Base-by-base conservation (phyloP, 2,329 filamentous ascomycete species). In the Colletotrichum spinosum region DNA sequence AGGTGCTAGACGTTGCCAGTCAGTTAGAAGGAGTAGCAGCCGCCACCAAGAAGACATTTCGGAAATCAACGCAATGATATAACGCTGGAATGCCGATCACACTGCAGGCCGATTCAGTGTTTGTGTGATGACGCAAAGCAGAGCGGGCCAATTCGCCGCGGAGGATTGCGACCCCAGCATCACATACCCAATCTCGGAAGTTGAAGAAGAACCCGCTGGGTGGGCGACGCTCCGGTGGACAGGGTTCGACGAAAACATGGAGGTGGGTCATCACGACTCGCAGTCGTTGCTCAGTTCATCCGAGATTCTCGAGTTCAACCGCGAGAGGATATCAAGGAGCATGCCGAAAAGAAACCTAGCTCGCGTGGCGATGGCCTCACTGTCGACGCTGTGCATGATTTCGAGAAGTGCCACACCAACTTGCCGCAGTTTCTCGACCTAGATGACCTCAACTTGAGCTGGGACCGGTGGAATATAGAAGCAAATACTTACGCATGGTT, bases 301-400 rank as follows among this genome's bases (percentile, higher is more conserved):
- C 1, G 79, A 81, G 3, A 80, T 79, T 53, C 79, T 81, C 0
- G 79, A 81, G 48, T 82, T 78, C 6, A 82, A 68, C 12, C 77
- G 70, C 3, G 79, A 77, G 37, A 82, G 68, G 7, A 81, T 71
- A 59, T 82, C 79, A 0, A 82, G 71, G 2, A 82, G 70, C 1
- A 80, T 73, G 1, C 71, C 68, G 51, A 82, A 80, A 33, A 82
- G 79, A 13, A 72, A 69, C 1, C 76, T 73, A 4, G 80, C 80
- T 13, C 80, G 72, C 1, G 74, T 63, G 2, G 77, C 75, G 2
- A 82, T 72, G 0, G 76, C 75, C 5, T 78, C 79, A 4, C 70
- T 71, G 41, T 75, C 70, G 64, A 79, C 76, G 6, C 74, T 74
- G 50, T 82, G 77, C 42, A 79, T 77, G 1, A 79, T 78, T 12